A percentile compares a stretch with the other conserved stretches of the same genome.
Conservation (phyloP, 768 basidiomycete species). For the Phaffia tasmanica region DNA sequence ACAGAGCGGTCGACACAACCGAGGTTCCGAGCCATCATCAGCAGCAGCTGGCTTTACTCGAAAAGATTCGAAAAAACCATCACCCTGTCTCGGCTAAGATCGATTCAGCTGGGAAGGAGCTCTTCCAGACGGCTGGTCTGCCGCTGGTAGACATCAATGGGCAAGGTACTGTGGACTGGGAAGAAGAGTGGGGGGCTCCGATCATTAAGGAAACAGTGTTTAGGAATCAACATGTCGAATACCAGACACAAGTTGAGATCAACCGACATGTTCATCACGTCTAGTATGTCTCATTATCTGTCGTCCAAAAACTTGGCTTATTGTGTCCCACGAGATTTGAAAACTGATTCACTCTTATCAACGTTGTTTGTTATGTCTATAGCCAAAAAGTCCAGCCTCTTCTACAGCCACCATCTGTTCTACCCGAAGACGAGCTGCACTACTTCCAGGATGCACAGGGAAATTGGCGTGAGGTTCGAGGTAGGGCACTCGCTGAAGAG, state of each 20-base stretch:
- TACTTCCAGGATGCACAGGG: constrained; percentile 18
- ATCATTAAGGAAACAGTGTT: no score
- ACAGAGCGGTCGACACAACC: neutral
- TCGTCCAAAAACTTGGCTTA: no score
- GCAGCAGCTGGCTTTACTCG: constrained; percentile 3
- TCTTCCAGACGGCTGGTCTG: neutral
- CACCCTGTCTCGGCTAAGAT: neutral
- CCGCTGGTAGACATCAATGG: neutral
- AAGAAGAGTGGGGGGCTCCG: no score
- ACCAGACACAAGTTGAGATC: no score
- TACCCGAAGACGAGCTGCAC: constrained; percentile 17
- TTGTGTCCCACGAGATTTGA: no score
- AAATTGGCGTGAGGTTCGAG: constrained; percentile 15
- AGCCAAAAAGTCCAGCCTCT: constrained; percentile 21
- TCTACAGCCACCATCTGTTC: neutral
- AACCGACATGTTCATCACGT: no score
- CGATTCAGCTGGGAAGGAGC: no score
- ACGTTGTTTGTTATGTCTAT: neutral
- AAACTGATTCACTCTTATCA: no score
- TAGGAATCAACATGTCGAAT: no score
- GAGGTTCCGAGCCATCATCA: neutral
- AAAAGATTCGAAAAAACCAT: neutral
- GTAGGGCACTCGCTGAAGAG: constrained; percentile 7
- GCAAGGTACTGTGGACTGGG: neutral
- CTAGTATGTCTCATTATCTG: no score